Conservation (phyloP, 139 green algal genomes). For the Chlorella sp. region DNA sequence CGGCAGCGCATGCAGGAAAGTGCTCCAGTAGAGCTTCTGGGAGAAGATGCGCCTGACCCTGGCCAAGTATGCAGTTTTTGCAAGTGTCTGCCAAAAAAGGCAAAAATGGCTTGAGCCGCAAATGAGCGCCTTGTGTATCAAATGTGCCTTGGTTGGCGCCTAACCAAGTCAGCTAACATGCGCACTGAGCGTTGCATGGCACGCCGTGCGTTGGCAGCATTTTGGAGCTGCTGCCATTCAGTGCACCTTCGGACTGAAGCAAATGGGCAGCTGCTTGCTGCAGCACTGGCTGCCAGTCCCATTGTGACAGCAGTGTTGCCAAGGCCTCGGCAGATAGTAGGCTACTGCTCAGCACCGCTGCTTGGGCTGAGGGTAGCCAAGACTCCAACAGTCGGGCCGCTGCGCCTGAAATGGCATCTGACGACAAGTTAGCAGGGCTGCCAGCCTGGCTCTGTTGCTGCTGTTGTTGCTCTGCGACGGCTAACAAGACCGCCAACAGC, state of each 20-base stretch:
- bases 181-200: conserved; percentile 19
- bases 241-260: not conserved
- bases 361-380: not conserved
- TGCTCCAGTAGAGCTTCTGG: no score
- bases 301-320: not conserved
- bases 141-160: not conserved
- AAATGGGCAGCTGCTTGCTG: conserved; percentile 2
- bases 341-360: not conserved
- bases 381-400: not conserved
- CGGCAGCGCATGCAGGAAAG: no score
- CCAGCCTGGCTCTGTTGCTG: not conserved
- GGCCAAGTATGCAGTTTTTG: no score
- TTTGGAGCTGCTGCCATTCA: not conserved
- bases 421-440: not conserved
- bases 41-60: no score
- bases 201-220: not conserved
- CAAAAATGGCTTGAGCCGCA: no score
- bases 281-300: conserved; percentile 25
- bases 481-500: conserved; percentile 12
- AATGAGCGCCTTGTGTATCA: no score
- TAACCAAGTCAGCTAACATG: not conserved
- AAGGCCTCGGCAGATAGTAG: not conserved
- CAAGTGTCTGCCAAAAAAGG: no score
- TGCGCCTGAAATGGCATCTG: not conserved
- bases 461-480: not conserved